These are phyloP conservation scores for Monosporascus sp. DNA, from an alignment of 2,329 filamentous ascomycete species.

Conservation along the genomic window DNA sequence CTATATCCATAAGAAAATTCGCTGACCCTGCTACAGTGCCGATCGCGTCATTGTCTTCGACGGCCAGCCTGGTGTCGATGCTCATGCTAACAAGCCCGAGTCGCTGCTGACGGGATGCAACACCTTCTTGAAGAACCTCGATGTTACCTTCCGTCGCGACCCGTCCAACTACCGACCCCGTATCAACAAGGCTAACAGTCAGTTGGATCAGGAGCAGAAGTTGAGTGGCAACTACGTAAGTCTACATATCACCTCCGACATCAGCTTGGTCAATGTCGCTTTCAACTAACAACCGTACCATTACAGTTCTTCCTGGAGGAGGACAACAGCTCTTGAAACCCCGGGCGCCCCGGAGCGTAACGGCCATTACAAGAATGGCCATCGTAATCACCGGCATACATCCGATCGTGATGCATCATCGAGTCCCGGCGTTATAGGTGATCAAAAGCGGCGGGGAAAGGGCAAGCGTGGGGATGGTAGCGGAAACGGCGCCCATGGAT, in stretches of 20 bases:
- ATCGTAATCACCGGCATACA: constrained; percentile 28
- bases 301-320: constrained; percentile 91
- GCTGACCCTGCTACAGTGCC: constrained; percentile 44
- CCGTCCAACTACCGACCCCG: constrained; percentile 92
- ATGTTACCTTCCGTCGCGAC: constrained; percentile 97
- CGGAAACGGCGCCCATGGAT: constrained; percentile 10
- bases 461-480: constrained; percentile 11
- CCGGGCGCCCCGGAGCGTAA: constrained; percentile 46
- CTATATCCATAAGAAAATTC: background rate
- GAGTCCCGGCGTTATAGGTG: constrained; percentile 44
- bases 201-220: constrained; percentile 98
- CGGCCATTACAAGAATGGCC: constrained; percentile 20
- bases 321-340: constrained; percentile 51
- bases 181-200: constrained; percentile 95
- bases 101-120: constrained; percentile 95
- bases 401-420: constrained; percentile 26
- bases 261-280: background rate
- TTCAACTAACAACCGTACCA: background rate
- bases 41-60: constrained; percentile 99
- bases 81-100: constrained; percentile 85
- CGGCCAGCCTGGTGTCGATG: constrained; percentile 80
- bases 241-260: constrained; percentile 19
- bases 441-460: constrained; percentile 35
- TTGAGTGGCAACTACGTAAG: constrained; percentile 81
- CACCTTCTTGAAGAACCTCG: constrained; percentile 89